phyloP scores from a whole-genome alignment of 2,329 filamentous ascomycete species.

The Clarireedia homoeocarpa region DNA sequence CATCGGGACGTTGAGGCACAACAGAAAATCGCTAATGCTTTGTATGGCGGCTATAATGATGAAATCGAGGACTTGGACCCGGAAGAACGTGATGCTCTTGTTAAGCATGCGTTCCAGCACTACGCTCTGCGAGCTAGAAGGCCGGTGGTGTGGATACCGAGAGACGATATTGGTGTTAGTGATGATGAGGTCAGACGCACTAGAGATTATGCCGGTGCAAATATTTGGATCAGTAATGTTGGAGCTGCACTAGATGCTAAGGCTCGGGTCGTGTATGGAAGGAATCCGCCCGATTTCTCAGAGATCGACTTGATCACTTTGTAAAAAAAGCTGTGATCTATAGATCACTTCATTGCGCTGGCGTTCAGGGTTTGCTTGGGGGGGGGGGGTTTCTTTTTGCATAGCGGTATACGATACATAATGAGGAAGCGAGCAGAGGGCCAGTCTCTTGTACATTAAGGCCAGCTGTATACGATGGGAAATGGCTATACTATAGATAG shows the following conservation, averaged over 20 bases:
- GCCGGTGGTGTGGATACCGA: slow-evolving; percentile 89
- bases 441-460: too few species aligned
- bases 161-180: slow-evolving; percentile 81
- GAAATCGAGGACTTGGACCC: slow-evolving; percentile 92
- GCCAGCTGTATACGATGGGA: neutral
- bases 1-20: slow-evolving; percentile 64
- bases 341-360: neutral
- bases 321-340: slow-evolving; percentile 30
- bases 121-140: slow-evolving; percentile 75
- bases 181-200: slow-evolving; percentile 85
- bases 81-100: slow-evolving; percentile 77
- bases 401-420: neutral
- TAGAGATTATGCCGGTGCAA: slow-evolving; percentile 44
- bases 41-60: slow-evolving; percentile 83
- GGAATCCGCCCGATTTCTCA: slow-evolving; percentile 81
- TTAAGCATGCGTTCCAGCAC: slow-evolving; percentile 85
- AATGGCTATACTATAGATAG: neutral
- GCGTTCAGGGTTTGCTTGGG: neutral
- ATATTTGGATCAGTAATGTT: slow-evolving; percentile 91
- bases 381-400: neutral
- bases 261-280: slow-evolving; percentile 73
- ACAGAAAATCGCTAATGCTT: slow-evolving; percentile 62
- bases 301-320: slow-evolving; percentile 81
- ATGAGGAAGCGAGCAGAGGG: too few species aligned
- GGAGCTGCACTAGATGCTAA: slow-evolving; percentile 82